Base-by-base conservation (phyloP, 2,329 filamentous ascomycete genomes). In the Parasarocladium wereldwijsianum region DNA sequence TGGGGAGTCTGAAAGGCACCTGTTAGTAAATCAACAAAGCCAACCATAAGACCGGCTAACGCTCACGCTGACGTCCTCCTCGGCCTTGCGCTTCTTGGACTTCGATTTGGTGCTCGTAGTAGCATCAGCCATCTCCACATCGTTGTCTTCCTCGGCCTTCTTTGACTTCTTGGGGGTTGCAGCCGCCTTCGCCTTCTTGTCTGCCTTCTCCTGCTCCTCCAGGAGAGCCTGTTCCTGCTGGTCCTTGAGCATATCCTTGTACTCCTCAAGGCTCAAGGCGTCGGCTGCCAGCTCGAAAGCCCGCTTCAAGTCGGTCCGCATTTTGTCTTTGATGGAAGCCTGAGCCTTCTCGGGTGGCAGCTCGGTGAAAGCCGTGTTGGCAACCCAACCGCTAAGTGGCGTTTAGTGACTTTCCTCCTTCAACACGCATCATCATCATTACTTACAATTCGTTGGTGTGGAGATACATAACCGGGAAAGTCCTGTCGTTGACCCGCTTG, bases 361-460 rank as follows among this genome's bases (percentile, higher is more conserved):
- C 20, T 83, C 76, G 20, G 74, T 71, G 21, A 98, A 66, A 35
- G 83, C 76, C 14, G 75, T 80, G 54, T 96, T 94, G 36, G 76
- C 69, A 40, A 87, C 82, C 87, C 87, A 98, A 21, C 82, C 81
- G 57, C 90, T 98, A 43, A 34, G 34, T 11, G 21, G 9, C 5
- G 17, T 35, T 24, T 29, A 16, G n/a, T 19, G 11, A 7, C 8
- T 22, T 4, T 27, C n/a, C 19, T 29, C 23, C 32, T 32, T 18
- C 19, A 23, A 20, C 13, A n/a, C 11, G 9, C 14, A 21, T 14
- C 16, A 20, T 17, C 11, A 25, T 13, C 15, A 23, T 8, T 8
- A 73, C 87, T 72, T 60, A 98, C 90, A 98, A 96, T 65, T 96
- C 87, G 46, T 96, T 94, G 21, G 86, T 93, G 39, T 73, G 66